phyloP scores from a whole-genome alignment of 2,329 filamentous ascomycete genomes.

The Aspergillus terreus region DNA sequence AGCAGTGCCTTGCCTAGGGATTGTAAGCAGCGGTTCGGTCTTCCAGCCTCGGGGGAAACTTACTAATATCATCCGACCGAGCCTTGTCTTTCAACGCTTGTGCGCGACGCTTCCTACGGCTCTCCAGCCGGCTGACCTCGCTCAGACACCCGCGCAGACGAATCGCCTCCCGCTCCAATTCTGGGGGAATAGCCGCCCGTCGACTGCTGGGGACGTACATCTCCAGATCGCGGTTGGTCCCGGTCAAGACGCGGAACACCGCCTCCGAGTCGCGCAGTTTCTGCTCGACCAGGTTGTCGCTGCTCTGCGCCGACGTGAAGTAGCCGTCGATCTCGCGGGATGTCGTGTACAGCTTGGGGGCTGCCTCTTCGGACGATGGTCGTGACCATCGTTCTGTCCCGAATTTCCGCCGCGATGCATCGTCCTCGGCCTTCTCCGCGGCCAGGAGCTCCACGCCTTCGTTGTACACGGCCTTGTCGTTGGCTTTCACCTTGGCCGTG shows the following conservation, averaged over 20 bases:
- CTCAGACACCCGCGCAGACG: conserved; percentile 76
- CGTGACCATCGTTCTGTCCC: conserved; percentile 85
- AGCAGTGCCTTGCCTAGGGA: conserved; percentile 65
- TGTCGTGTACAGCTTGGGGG: conserved; percentile 69
- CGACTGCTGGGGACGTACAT: conserved; percentile 86
- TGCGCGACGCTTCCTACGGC: conserved; percentile 71
- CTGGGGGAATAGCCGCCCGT: conserved; percentile 71
- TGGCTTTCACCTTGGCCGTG: conserved; percentile 81
- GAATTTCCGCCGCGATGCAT: conserved; percentile 68
- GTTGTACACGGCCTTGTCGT: conserved; percentile 72
- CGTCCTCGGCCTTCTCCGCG: conserved; percentile 80
- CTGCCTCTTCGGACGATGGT: conserved; percentile 64
- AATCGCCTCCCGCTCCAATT: conserved; percentile 74
- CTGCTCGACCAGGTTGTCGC: conserved; percentile 67
- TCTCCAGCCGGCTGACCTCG: conserved; percentile 80
- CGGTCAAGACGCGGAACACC: conserved; percentile 70
- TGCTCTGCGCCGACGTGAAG: conserved; percentile 67
- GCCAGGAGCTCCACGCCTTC: conserved; percentile 77
- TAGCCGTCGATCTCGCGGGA: conserved; percentile 81
- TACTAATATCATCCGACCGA: conserved; percentile 80
- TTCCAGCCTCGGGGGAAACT: conserved; percentile 15
- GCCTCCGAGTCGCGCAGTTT: conserved; percentile 76
- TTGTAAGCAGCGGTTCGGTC: conserved; percentile 19
- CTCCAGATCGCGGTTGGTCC: conserved; percentile 75
- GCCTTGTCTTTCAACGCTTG: conserved; percentile 75